Evolutionary conservation across 2,329 filamentous ascomycete genomes (phyloP).

Genomic region (Beauveria medogensis): DNA sequence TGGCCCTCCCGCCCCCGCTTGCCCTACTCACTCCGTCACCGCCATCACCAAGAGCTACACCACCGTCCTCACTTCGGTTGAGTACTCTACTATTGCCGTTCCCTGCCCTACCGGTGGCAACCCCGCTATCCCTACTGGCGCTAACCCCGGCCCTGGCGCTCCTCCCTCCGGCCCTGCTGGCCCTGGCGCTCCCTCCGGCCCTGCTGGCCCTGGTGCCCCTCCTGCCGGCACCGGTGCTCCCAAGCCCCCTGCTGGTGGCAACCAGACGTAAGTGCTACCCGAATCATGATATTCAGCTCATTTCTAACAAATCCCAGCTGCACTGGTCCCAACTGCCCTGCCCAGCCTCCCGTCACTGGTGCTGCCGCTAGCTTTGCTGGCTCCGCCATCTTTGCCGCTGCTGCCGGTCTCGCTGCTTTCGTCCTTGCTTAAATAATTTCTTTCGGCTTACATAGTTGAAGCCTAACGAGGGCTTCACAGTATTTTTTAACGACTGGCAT

Average conservation of each 20-base stretch:
- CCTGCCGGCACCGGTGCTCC: constrained; percentile 21
- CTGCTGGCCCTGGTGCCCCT: constrained; percentile 19
- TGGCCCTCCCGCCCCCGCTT: constrained; percentile 13
- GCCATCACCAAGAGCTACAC: constrained; percentile 49
- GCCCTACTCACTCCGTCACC: constrained; percentile 35
- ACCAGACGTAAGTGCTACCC: constrained; percentile 23
- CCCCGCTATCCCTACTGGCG: constrained; percentile 16
- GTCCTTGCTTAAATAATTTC: constrained; percentile 43
- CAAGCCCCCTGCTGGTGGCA: constrained; percentile 16
- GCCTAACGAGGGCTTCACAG: constrained; percentile 32
- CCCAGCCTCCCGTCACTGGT: constrained; percentile 33
- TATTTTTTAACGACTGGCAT: constrained; percentile 25
- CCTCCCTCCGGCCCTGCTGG: no score
- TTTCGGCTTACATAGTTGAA: constrained; percentile 28
- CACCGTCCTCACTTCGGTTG: constrained; percentile 46
- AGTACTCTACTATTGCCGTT: constrained; percentile 41
- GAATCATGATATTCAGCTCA: no score
- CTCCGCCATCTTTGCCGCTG: constrained; percentile 47
- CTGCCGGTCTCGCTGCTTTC: constrained; percentile 45
- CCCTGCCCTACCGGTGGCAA: constrained; percentile 30
- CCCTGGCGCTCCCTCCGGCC: constrained; percentile 25
- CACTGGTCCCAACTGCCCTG: constrained; percentile 16
- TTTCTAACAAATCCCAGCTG: constrained; percentile 11
- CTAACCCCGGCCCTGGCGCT: constrained; percentile 16
- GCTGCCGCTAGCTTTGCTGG: constrained; percentile 45